Percentiles rank a stretch among this genome's conserved stretches.
These are phyloP conservation scores for Bidens hawaiensis DNA, from an alignment of 140 eudicot species.

Conservation along the genomic window DNA sequence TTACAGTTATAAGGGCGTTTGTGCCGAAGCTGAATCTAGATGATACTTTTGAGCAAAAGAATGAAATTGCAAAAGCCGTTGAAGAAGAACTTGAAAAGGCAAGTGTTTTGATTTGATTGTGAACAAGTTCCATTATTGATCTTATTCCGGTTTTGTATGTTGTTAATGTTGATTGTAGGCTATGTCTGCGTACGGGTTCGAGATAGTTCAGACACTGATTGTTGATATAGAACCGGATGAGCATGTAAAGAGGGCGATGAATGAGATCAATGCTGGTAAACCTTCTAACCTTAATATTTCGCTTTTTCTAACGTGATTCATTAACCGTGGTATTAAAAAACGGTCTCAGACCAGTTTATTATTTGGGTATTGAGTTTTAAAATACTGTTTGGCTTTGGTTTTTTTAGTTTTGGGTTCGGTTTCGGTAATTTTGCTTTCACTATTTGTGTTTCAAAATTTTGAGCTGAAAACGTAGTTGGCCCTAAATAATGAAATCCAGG, in stretches of 20 bases:
- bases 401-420: too few relatives aligned
- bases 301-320: too few relatives aligned
- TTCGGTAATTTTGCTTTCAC: too few relatives aligned
- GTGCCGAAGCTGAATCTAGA: neutral
- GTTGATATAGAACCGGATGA: neutral
- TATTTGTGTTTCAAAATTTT: too few relatives aligned
- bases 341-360: too few relatives aligned
- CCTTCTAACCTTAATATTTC: neutral
- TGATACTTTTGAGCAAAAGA: conserved; percentile 1
- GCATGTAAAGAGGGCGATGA: neutral
- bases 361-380: too few relatives aligned
- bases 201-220: neutral
- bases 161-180: neutral
- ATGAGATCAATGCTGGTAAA: neutral
- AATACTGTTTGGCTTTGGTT: too few relatives aligned
- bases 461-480: too few relatives aligned
- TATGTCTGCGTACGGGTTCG: neutral
- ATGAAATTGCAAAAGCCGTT: neutral
- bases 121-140: neutral
- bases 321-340: too few relatives aligned
- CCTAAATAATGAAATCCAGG: too few relatives aligned
- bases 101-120: neutral
- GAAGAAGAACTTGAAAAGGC: conserved; percentile 3
- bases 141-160: too few relatives aligned
- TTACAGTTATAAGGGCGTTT: neutral